These are phyloP conservation scores for Microcos paniculata DNA, from an alignment of 345 rosid genomes.

Conservation along the genomic window DNA sequence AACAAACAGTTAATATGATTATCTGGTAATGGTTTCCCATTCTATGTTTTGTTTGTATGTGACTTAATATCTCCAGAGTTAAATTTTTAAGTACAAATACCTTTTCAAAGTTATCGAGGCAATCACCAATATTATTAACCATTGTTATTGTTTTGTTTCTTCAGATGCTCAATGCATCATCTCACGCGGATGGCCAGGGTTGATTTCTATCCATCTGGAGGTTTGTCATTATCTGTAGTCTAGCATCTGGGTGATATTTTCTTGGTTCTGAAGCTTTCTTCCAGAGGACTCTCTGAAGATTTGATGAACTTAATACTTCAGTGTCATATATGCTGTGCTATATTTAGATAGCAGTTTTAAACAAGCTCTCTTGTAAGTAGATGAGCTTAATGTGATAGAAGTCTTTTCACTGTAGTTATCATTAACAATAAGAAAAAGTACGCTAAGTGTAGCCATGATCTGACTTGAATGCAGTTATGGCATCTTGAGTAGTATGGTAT, in stretches of 20 bases:
- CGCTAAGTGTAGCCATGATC: background rate
- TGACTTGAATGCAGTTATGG: background rate
- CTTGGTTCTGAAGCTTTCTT: background rate
- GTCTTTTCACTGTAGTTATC: background rate
- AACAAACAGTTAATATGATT: background rate
- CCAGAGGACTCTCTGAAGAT: background rate
- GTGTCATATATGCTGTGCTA: background rate
- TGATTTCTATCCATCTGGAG: constrained; percentile 68
- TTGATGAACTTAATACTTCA: background rate
- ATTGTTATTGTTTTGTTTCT: constrained; percentile 5
- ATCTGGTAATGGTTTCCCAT: background rate
- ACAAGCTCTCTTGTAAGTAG: background rate
- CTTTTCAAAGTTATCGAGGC: background rate
- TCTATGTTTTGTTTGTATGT: background rate
- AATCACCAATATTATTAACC: background rate
- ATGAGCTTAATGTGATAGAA: no score
- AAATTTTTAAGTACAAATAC: background rate
- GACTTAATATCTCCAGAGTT: background rate
- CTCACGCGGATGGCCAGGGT: constrained; percentile 76
- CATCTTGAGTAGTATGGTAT: background rate
- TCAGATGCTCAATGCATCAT: constrained; percentile 62
- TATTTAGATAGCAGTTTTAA: background rate
- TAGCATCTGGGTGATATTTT: background rate
- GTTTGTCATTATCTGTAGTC: constrained; percentile 32
- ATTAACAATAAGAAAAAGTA: background rate